Conservation (phyloP, 768 basidiomycete genomes). For the Lenzites betulinus region DNA sequence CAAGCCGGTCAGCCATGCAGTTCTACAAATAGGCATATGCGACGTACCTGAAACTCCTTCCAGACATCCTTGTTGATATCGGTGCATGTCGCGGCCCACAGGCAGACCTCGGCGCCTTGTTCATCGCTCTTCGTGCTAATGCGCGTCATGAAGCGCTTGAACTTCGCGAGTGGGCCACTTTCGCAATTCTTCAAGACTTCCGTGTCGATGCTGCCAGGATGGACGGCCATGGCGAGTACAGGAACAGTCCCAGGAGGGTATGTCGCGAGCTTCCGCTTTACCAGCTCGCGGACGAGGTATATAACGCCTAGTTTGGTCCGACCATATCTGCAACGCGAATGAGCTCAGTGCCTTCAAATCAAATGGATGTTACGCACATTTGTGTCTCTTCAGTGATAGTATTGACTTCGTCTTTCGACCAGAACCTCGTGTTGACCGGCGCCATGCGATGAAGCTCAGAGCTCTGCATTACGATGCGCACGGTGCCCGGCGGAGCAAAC, state of each 20-base stretch:
- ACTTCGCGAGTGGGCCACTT: slow-evolving; percentile 28
- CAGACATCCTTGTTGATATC: slow-evolving; percentile 29
- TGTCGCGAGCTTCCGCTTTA: slow-evolving; percentile 24
- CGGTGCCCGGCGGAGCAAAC: slow-evolving; percentile 22
- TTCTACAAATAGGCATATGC: neutral
- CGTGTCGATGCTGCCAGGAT: slow-evolving; percentile 31
- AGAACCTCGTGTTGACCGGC: slow-evolving; percentile 24
- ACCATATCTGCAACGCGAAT: slow-evolving; percentile 20
- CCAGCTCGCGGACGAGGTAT: slow-evolving; percentile 25
- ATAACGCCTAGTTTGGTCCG: slow-evolving; percentile 33
- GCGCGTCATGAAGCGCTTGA: slow-evolving; percentile 21
- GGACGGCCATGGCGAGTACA: slow-evolving; percentile 29
- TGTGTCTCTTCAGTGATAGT: slow-evolving; percentile 22
- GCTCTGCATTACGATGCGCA: slow-evolving; percentile 32
- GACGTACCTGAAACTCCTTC: slow-evolving; percentile 29
- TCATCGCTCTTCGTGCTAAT: slow-evolving; percentile 23
- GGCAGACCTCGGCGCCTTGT: slow-evolving; percentile 29
- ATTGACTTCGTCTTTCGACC: slow-evolving; percentile 29
- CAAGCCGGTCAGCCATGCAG: neutral
- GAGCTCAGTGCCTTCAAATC: neutral
- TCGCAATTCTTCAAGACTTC: slow-evolving; percentile 26
- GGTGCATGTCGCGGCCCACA: slow-evolving; percentile 31
- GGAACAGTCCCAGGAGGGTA: slow-evolving; percentile 17
- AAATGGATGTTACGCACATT: slow-evolving; percentile 11
- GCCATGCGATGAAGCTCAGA: slow-evolving; percentile 31